phyloP scores from a whole-genome alignment of 257 asterid genomes.

The Fraxinus americana region DNA sequence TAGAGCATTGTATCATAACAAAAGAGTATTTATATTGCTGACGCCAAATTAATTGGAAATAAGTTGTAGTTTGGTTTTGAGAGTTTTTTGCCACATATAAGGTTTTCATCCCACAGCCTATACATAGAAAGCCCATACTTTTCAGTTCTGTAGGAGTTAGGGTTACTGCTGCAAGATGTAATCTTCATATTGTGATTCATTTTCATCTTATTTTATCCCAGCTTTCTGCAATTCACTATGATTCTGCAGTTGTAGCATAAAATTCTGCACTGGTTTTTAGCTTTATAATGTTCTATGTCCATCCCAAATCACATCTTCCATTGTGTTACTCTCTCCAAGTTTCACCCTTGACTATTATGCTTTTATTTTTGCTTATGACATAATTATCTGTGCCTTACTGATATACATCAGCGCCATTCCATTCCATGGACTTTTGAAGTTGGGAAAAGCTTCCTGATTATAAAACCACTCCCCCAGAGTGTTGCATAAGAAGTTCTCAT shows the following conservation, averaged over 20 bases:
- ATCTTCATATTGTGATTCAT: neutral
- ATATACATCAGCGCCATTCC: neutral
- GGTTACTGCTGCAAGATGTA: neutral
- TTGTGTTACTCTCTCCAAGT: neutral
- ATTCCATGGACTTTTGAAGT: neutral
- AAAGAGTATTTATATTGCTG: neutral
- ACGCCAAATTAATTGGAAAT: neutral
- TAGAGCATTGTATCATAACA: neutral
- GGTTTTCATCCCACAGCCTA: neutral
- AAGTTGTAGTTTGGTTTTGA: neutral
- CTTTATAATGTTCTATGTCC: too few species aligned
- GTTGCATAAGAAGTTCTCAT: too few species aligned
- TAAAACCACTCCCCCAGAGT: too few species aligned
- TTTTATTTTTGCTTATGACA: too few species aligned
- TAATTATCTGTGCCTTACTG: too few species aligned
- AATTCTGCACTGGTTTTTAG: neutral
- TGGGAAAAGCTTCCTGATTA: neutral
- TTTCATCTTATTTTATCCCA: neutral
- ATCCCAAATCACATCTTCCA: neutral
- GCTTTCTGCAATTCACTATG: neutral
- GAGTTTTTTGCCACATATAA: neutral
- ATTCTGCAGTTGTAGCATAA: neutral
- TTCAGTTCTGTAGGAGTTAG: neutral
- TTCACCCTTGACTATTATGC: too few species aligned
- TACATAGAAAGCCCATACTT: neutral